Percentiles rank a stretch among this genome's conserved stretches.
These are phyloP conservation scores for Geotrichum candidum DNA, from an alignment of 1,139 yeast genomes.

Conservation along the genomic window DNA sequence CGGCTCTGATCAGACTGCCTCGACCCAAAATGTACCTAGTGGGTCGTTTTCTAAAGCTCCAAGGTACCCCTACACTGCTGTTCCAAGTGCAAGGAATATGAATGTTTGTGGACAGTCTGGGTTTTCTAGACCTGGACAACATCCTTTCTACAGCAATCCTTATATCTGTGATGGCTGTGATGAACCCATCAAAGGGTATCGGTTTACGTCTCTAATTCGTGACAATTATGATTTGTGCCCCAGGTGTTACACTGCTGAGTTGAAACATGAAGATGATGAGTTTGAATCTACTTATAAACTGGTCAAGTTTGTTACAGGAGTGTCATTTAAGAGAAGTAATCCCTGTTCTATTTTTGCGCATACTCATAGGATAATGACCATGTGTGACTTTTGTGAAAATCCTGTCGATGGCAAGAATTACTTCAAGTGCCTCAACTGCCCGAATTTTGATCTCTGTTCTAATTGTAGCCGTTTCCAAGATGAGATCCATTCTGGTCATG, in stretches of 20 bases:
- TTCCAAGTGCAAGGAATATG: not conserved
- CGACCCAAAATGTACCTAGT: not conserved
- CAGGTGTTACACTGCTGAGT: not conserved
- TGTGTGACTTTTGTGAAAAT: slow-evolving; percentile 20
- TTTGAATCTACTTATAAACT: not conserved
- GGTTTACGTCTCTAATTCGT: slow-evolving; percentile 1
- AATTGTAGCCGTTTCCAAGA: slow-evolving; percentile 29
- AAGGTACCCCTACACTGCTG: too few relatives aligned
- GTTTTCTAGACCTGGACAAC: not conserved
- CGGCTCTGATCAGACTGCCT: not conserved
- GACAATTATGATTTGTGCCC: slow-evolving; percentile 5
- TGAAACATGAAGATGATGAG: not conserved
- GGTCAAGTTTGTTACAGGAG: not conserved
- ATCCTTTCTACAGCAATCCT: not conserved
- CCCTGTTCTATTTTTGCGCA: not conserved
- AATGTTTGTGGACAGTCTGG: not conserved
- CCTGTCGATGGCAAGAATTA: slow-evolving; percentile 36
- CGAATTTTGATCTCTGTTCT: slow-evolving; percentile 45
- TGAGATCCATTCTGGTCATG: slow-evolving; percentile 20
- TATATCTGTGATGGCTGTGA: slow-evolving; percentile 5
- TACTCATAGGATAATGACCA: not conserved
- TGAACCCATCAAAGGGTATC: not conserved
- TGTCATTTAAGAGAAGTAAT: not conserved
- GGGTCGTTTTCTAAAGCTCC: not conserved
- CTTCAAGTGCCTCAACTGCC: slow-evolving; percentile 43